Evolutionary conservation across 2,329 filamentous ascomycete genomes (phyloP), one percentile per base, ranked within the genome.

Genomic region (Chalara sp.): DNA sequence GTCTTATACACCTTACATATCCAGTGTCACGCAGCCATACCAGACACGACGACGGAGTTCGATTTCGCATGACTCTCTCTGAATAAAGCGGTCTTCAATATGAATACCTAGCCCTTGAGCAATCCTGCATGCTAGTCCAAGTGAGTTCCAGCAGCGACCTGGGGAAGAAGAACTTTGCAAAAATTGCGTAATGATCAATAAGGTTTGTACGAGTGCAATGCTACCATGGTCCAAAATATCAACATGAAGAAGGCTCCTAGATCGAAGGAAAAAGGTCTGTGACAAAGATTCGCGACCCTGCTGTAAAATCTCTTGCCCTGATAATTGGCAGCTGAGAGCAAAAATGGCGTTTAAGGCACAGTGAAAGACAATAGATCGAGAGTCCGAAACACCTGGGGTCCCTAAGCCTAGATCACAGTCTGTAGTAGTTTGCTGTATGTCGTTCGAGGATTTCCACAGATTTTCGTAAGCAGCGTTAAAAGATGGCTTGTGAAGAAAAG

Each of bases 281-380:
- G 46, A 21, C 8, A 44, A 30, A n/a, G n/a, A 32, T 32, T 48
- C 41, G 32, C 46, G 37, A 21, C 21, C 21, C 2, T 21, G 21
- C 39, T 48, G 39, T 12, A 32, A 5, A 28, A 35, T 33, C 32
- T 43, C n/a, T 12, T 31, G 7, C 31, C 31, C 29, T 12, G 50
- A 37, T 13, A 53, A 53, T 31, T 53, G 47, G 13, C 43, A 46
- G 29, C 42, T 32, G 5, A 46, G 40, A 7, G 51, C 51, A 45
- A 53, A 53, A 32, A 53, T 47, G 4, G 33, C 30, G 31, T 53
- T 53, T 6, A 53, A 32, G 21, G 47, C 47, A 39, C 50, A 53
- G 28, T 49, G 31, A 46, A 50, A 53, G 6, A 42, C 11, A 6
- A 35, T 13, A 7, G 48, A 11, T 32, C 42, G 21, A 45, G 13